A percentile compares a stretch with the other conserved stretches of the same genome.
Conservation (phyloP, 2,329 filamentous ascomycete genomes). For the Colletotrichum zoysiae region DNA sequence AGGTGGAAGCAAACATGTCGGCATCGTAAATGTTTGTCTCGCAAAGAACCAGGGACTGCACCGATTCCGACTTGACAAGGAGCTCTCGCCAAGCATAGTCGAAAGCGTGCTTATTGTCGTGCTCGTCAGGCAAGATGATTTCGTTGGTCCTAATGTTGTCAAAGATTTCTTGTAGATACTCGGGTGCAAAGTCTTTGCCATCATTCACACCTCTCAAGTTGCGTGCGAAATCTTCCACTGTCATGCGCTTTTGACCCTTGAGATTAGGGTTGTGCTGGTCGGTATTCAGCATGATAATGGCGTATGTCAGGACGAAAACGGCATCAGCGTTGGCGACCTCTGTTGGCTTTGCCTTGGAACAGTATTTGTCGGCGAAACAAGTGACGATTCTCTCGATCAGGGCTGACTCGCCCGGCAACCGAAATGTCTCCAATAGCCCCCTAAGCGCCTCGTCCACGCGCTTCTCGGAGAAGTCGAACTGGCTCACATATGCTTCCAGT, state of each 20-base stretch:
- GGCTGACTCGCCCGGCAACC: slow-evolving; percentile 90
- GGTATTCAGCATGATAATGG: slow-evolving; percentile 97
- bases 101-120: slow-evolving; percentile 96
- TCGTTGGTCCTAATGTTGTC: slow-evolving; percentile 93
- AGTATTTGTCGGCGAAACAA: slow-evolving; percentile 88
- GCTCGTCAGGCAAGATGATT: slow-evolving; percentile 96
- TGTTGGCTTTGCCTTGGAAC: slow-evolving; percentile 74
- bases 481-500: slow-evolving; percentile 83
- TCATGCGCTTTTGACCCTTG: slow-evolving; percentile 84
- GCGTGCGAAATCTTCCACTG: slow-evolving; percentile 81
- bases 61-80: slow-evolving; percentile 83
- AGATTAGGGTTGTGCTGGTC: slow-evolving; percentile 97
- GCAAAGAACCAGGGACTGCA: slow-evolving; percentile 80
- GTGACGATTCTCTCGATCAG: slow-evolving; percentile 94
- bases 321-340: slow-evolving; percentile 88
- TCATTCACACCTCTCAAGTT: slow-evolving; percentile 94
- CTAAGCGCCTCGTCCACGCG: slow-evolving; percentile 91
- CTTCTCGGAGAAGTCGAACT: slow-evolving; percentile 90
- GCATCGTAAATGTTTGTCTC: slow-evolving; percentile 96
- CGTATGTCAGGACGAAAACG: slow-evolving; percentile 91
- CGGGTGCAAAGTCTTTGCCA: slow-evolving; percentile 83
- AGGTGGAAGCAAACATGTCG: slow-evolving; percentile 97
- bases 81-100: slow-evolving; percentile 98
- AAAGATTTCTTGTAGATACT: slow-evolving; percentile 89
- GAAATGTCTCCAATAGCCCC: slow-evolving; percentile 89